These are phyloP conservation scores for Panaeolus papilionaceus DNA, from an alignment of 768 basidiomycete genomes.

Conservation along the genomic window DNA sequence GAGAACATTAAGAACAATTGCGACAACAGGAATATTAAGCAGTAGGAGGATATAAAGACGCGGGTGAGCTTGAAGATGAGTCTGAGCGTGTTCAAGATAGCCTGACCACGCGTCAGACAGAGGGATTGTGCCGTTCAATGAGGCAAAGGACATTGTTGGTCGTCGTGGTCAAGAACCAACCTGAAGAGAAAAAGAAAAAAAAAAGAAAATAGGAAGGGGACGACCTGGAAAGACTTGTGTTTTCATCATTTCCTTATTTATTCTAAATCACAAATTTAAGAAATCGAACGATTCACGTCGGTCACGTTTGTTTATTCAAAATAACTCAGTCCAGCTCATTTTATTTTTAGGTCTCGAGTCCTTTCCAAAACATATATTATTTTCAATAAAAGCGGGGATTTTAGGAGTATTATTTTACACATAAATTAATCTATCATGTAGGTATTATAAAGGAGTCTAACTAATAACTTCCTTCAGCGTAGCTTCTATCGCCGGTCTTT, in stretches of 20 bases:
- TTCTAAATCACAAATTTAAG: conserved; percentile 29
- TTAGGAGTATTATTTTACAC: background rate
- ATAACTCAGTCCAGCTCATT: background rate
- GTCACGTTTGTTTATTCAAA: conserved; percentile 19
- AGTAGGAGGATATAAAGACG: conserved; percentile 52
- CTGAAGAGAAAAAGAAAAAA: background rate
- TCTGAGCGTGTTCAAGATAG: conserved; percentile 48
- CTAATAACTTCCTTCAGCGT: conserved; percentile 11
- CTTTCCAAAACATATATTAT: background rate
- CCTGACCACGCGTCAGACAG: conserved; percentile 50
- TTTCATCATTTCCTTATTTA: conserved; percentile 25
- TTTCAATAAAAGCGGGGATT: conserved; percentile 7
- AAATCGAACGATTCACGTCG: conserved; percentile 42
- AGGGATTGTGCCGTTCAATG: conserved; percentile 45
- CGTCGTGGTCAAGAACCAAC: conserved; percentile 13
- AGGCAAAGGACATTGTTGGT: conserved; percentile 43
- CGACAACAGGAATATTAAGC: conserved; percentile 72
- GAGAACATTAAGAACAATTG: conserved; percentile 75
- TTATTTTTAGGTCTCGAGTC: background rate
- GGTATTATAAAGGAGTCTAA: background rate
- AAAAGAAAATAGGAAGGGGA: conserved; percentile 8
- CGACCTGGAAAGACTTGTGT: conserved; percentile 16
- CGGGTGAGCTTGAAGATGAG: conserved; percentile 42
- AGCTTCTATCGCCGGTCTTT: conserved; percentile 29
- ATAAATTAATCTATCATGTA: conserved; percentile 14